phyloP scores from a whole-genome alignment of 352 stramenopile species.

The Globisporangium abappressorium region DNA sequence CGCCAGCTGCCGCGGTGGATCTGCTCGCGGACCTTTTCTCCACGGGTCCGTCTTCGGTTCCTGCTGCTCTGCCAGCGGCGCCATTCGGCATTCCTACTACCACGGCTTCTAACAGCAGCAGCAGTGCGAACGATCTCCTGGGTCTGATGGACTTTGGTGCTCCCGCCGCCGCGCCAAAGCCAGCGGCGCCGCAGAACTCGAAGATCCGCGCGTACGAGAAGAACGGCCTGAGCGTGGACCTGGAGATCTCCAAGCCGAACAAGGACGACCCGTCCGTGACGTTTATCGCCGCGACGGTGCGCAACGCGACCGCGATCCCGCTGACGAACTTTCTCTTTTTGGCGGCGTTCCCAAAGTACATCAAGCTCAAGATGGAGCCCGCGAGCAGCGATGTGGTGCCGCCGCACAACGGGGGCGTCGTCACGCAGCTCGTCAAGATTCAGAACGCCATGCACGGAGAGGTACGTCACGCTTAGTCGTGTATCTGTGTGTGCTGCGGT shows the following conservation, averaged over 20 bases:
- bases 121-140: constrained; percentile 45
- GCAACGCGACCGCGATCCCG: constrained; percentile 84
- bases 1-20: constrained; percentile 63
- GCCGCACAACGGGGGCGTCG: constrained; percentile 60
- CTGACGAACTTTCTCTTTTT: constrained; percentile 94
- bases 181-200: constrained; percentile 33
- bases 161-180: constrained; percentile 19
- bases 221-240: constrained; percentile 91
- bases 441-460: constrained; percentile 94
- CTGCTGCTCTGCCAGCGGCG: constrained; percentile 19
- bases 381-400: constrained; percentile 90
- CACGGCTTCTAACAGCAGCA: constrained; percentile 10
- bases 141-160: constrained; percentile 78
- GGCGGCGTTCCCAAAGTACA: constrained; percentile 96
- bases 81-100: constrained; percentile 23
- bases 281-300: constrained; percentile 90
- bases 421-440: constrained; percentile 96
- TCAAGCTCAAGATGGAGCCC: constrained; percentile 98
- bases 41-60: constrained; percentile 27
- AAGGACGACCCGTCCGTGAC: constrained; percentile 90
- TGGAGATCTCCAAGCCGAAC: constrained; percentile 93
- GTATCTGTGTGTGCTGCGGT: background rate
- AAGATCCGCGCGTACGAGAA: constrained; percentile 94
- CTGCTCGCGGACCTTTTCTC: constrained; percentile 95
- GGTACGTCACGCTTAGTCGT: constrained; percentile 25